These are phyloP conservation scores for Cercospora nicotianae DNA, from an alignment of 2,329 filamentous ascomycete species.

Conservation along the genomic window DNA sequence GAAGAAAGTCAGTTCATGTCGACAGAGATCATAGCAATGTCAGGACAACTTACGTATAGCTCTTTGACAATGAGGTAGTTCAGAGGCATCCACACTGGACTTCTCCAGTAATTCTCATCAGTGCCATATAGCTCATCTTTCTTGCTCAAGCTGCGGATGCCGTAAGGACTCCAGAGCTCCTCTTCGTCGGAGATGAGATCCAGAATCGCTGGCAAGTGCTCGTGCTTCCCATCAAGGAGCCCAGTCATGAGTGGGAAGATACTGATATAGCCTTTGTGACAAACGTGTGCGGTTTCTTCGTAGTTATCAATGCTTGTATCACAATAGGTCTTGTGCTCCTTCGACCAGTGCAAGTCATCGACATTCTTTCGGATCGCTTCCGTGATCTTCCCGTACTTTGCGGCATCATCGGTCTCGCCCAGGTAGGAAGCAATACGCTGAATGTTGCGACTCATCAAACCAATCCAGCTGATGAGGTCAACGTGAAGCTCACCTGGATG, in stretches of 20 bases:
- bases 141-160: conserved; percentile 86
- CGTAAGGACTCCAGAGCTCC: conserved; percentile 85
- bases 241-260: conserved; percentile 90
- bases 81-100: conserved; percentile 93
- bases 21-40: not conserved
- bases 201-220: conserved; percentile 71
- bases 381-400: conserved; percentile 69
- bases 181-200: conserved; percentile 77
- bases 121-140: conserved; percentile 81
- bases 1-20: conserved; percentile 9
- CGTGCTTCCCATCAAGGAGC: conserved; percentile 70
- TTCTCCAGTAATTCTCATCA: conserved; percentile 95
- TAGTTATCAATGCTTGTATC: conserved; percentile 94
- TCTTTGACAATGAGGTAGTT: conserved; percentile 85
- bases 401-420: conserved; percentile 72
- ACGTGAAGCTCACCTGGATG: conserved; percentile 95
- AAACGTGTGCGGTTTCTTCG: conserved; percentile 85
- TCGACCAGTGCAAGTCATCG: conserved; percentile 89
- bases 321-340: conserved; percentile 78
- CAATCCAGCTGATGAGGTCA: conserved; percentile 94
- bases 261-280: conserved; percentile 94
- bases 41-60: conserved; percentile 63
- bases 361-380: conserved; percentile 81
- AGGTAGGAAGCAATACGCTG: conserved; percentile 74
- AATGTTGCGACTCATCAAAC: conserved; percentile 89